Percentiles rank a stretch among this genome's conserved stretches.
Conservation (phyloP, 768 basidiomycete species). For the Boletellus sp. region DNA sequence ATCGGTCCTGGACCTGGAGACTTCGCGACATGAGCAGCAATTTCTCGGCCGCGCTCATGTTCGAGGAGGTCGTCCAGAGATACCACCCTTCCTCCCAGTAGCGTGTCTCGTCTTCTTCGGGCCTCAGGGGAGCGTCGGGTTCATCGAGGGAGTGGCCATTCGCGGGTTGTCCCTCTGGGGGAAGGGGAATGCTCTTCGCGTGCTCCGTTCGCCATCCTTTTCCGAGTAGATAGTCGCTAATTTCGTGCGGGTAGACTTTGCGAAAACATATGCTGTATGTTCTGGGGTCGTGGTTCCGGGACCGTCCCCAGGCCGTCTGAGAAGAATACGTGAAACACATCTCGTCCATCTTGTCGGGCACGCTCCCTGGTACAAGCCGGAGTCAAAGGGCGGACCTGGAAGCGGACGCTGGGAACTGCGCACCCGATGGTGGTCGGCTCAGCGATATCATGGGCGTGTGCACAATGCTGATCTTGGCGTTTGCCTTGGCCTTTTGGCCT, state of each 20-base stretch:
- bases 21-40: constrained; percentile 56
- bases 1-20: constrained; percentile 45
- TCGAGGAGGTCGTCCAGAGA: constrained; percentile 59
- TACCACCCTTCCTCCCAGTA: constrained; percentile 79
- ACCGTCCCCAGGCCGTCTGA: constrained; percentile 53
- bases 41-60: constrained; percentile 52
- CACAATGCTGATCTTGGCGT: constrained; percentile 19
- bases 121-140: constrained; percentile 11
- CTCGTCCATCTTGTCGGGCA: constrained; percentile 60
- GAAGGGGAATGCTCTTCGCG: constrained; percentile 58
- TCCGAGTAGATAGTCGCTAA: constrained; percentile 46
- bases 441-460: constrained; percentile 27
- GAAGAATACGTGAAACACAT: constrained; percentile 62
- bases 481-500: constrained; percentile 12
- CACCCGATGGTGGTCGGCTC: constrained; percentile 22
- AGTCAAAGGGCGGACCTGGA: background rate
- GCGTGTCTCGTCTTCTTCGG: constrained; percentile 38
- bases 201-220: constrained; percentile 36
- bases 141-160: constrained; percentile 20
- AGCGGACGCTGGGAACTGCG: background rate
- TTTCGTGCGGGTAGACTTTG: constrained; percentile 64
- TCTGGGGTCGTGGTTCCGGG: constrained; percentile 46
- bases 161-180: constrained; percentile 57
- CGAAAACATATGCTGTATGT: constrained; percentile 63
- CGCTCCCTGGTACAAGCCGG: constrained; percentile 38